Evolutionary conservation across 805 yeast species (phyloP), one percentile per base, ranked within the genome.

Genomic region (Vanderwaltozyma tropicalis): DNA sequence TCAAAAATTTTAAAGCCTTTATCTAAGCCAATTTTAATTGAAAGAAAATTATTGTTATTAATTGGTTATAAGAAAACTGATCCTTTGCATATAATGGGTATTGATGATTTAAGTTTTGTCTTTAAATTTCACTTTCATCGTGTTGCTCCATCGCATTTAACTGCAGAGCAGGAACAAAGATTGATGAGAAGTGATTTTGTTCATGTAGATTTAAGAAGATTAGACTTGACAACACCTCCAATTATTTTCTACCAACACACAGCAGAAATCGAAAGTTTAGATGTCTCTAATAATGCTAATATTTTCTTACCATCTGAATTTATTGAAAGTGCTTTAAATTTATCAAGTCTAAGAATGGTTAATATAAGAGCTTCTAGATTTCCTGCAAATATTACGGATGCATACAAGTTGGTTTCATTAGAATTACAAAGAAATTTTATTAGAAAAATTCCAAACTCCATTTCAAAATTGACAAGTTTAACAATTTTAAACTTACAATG

Each of bases 271-370:
- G 82, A 81, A 48, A 70, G 78, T 43, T 66, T 88, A 43, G 89
- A 88, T 57, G 85, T 86, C 8, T 81, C 94, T 2, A 76, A 80
- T 44, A 88, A 88, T 55, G 94, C 95, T 4, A 81, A 94, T 14
- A 79, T 89, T 37, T 75, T 78, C 41, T 65, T 88, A 25, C 94
- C 96, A 0, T 63, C 76, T 39, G 95, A 87, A 53, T 88, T 88
- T 55, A 77, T 88, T 50, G 94, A 86, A 54, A 61, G 80, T 18
- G 84, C 94, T 46, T 71, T 76, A 29, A 83, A 83, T 50, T 66
- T 87, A 50, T 69, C 72, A 20, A 72, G 74, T 37, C 67, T 87
- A 43, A 70, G 76, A 39, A 84, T 78, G 65, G 76, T 83, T 1
- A 69, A 77, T 44, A 81, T 82, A 47, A 80, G 92, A 39, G 75